Evolutionary conservation across 305 asterid species (phyloP).

Genomic region (Rubia balearica): DNA sequence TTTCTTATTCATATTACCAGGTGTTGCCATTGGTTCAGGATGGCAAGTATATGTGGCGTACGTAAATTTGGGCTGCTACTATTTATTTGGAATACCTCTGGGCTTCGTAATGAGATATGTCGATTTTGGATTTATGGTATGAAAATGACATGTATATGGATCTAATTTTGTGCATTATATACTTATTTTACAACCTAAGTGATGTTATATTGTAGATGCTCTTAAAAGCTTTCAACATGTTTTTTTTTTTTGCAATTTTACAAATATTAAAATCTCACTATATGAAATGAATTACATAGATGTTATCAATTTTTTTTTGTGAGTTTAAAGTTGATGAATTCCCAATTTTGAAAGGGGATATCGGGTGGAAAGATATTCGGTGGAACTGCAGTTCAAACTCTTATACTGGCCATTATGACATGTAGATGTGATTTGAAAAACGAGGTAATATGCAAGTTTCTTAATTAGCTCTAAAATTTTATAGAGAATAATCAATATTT

Average conservation of each 20-base stretch:
- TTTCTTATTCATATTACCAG: background rate
- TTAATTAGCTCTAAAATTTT: no score
- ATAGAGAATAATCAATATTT: no score
- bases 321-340: background rate
- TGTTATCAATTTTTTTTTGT: no score
- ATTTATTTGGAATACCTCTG: background rate
- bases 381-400: slow-evolving; percentile 22
- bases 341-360: slow-evolving; percentile 11
- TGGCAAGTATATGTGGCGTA: background rate
- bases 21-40: background rate
- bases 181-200: no score
- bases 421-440: slow-evolving; percentile 19
- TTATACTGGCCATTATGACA: slow-evolving; percentile 15
- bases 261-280: no score
- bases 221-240: no score
- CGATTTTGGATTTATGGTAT: background rate
- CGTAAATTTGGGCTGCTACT: background rate
- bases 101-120: background rate
- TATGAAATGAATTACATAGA: no score
- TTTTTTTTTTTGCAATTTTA: no score
- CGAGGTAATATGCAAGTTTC: slow-evolving; percentile 6
- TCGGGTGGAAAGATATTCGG: slow-evolving; percentile 24
- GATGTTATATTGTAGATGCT: no score
- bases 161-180: no score
- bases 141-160: background rate